Conservation (phyloP, 441 rosid species). For the Sinapis alba region DNA sequence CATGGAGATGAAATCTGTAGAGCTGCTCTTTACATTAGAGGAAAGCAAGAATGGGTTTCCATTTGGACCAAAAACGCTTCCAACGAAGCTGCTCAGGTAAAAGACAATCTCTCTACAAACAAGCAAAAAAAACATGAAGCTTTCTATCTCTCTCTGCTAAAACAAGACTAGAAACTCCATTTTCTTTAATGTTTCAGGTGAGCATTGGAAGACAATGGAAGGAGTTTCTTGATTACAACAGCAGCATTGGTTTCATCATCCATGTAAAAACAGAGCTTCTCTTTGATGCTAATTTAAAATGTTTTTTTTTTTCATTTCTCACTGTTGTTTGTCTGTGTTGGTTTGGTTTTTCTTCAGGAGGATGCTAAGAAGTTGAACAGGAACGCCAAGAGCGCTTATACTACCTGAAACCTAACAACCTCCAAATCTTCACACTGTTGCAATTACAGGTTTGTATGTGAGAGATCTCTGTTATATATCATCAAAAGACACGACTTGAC, state of each 20-base stretch:
- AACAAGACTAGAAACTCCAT: not conserved
- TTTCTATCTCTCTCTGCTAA: not conserved
- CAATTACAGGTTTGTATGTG: slow-evolving; percentile 24
- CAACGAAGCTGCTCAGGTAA: slow-evolving; percentile 87
- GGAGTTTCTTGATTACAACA: slow-evolving; percentile 69
- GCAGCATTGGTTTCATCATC: slow-evolving; percentile 66
- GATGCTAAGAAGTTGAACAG: slow-evolving; percentile 70
- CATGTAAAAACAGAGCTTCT: slow-evolving; percentile 57
- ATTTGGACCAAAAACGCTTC: slow-evolving; percentile 93
- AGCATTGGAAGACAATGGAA: slow-evolving; percentile 96
- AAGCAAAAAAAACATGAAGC: not conserved
- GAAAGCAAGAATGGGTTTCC: slow-evolving; percentile 64
- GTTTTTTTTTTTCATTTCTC: not conserved
- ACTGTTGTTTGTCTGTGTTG: not conserved
- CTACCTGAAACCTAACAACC: slow-evolving; percentile 34
- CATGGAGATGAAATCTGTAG: slow-evolving; percentile 91
- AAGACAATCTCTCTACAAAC: not conserved
- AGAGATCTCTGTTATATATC: slow-evolving; percentile 14
- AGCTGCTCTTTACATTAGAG: slow-evolving; percentile 77
- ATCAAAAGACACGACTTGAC: not conserved
- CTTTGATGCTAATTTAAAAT: not conserved
- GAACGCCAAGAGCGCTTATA: slow-evolving; percentile 62
- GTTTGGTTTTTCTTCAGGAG: slow-evolving; percentile 49
- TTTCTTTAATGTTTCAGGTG: slow-evolving; percentile 44
- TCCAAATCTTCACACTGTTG: slow-evolving; percentile 4